Evolutionary conservation across 1,284 basidiomycete genomes (phyloP), one percentile per base, ranked within the genome.

Genomic region (Ganoderma sinense): DNA sequence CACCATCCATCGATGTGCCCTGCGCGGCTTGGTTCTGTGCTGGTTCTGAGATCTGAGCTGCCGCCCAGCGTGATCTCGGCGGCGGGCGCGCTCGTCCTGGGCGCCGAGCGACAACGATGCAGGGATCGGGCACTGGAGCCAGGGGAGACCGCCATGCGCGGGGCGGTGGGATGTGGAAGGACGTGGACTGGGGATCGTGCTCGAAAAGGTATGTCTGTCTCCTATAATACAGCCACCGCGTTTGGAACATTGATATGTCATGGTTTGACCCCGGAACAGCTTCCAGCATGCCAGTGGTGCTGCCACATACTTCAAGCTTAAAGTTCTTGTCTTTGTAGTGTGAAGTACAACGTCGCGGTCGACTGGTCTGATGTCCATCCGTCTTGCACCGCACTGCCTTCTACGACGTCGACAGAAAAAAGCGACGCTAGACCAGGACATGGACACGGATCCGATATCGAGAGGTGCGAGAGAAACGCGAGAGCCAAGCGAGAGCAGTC

Each of bases 1-100:
- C 53, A 56, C 53, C 53, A 33, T 56, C 53, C 53, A 56, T 56
- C 53, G 53, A 56, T 56, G 53, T 20, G 36, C 36, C n/a, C n/a
- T n/a, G n/a, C n/a, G 51, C 20, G 45, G 45, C 45, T 48, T 26
- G 23, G 48, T 51, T 23, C 48, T 51, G 48, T 51, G 23, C 48
- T 26, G 48, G 41, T 41, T 4, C 41, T 41, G 41, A n/a, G n/a
- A n/a, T n/a, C n/a, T n/a, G n/a, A n/a, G n/a, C n/a, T n/a, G n/a
- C n/a, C n/a, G n/a, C n/a, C n/a, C n/a, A n/a, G n/a, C 26, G 31
- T 18, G 53, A 29, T 33, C 36, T 36, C 7, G 36, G 36, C 10
- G 36, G 36, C 36, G 36, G 36, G 36, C 36, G 36, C 36, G 36
- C 36, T 36, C 7, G 7, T 36, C 36, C 41, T 41, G 41, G 48